Evolutionary conservation across 257 asterid species (phyloP).

Genomic region (Forsythia suspensa): DNA sequence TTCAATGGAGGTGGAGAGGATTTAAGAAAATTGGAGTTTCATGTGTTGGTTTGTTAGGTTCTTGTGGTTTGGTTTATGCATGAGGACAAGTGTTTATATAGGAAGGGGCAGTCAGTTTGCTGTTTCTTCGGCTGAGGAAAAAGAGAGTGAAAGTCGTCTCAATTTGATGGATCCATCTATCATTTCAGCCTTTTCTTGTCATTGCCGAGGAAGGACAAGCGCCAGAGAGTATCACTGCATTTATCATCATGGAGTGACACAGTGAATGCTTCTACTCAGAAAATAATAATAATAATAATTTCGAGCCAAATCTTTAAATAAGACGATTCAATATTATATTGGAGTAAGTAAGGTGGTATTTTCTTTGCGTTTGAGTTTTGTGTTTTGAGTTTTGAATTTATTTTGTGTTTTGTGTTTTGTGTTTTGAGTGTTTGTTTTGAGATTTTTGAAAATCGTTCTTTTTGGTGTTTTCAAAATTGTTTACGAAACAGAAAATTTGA

Average conservation of each 20-base stretch:
- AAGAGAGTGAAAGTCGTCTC: constrained; percentile 33
- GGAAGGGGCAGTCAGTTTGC: constrained; percentile 26
- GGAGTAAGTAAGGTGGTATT: too few species aligned
- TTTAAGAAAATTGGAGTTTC: constrained; percentile 10
- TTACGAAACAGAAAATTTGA: too few species aligned
- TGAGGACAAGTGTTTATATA: constrained; percentile 42
- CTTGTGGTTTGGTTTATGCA: constrained; percentile 25
- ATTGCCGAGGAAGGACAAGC: constrained; percentile 78
- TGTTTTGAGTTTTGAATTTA: too few species aligned
- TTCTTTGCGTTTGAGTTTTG: too few species aligned
- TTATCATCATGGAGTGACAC: constrained; percentile 23
- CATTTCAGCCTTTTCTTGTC: constrained; percentile 80
- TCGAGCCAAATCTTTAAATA: neutral
- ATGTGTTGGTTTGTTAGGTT: constrained; percentile 22
- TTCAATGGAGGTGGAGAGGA: too few species aligned
- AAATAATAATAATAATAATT: neutral
- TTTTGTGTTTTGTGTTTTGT: too few species aligned
- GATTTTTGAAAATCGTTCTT: too few species aligned
- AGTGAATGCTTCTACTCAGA: neutral
- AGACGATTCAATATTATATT: neutral
- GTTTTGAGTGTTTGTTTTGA: too few species aligned
- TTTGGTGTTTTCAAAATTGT: too few species aligned
- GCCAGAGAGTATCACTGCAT: constrained; percentile 27
- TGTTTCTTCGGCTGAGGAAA: constrained; percentile 20
- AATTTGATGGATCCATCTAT: constrained; percentile 61